phyloP scores from a whole-genome alignment of 495 filamentous ascomycete genomes.

The Bacidia gigantensis region DNA sequence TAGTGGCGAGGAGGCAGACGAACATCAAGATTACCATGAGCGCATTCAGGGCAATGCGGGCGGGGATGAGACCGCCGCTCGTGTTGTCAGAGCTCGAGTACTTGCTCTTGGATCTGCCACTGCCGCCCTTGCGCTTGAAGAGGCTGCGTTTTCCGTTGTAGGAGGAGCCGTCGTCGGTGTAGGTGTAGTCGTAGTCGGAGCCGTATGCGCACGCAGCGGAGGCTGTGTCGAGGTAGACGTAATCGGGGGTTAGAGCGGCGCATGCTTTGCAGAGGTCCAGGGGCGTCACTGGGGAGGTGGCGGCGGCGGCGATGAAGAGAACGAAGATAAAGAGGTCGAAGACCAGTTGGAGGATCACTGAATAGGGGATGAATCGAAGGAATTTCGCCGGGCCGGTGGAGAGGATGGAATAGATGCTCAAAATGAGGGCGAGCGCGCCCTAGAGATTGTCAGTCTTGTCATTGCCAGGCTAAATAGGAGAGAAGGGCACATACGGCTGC shows the following conservation, averaged over 20 bases:
- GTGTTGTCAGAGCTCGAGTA: neutral
- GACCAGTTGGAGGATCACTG: conserved; percentile 10
- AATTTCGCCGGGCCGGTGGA: conserved; percentile 9
- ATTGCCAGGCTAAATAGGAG: neutral
- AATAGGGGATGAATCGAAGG: conserved; percentile 13
- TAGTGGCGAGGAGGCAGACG: neutral
- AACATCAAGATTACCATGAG: conserved; percentile 11
- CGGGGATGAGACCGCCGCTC: conserved; percentile 3
- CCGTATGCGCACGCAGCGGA: conserved; percentile 1
- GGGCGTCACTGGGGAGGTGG: conserved; percentile 13
- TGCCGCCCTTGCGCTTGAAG: neutral
- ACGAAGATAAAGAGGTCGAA: conserved; percentile 16
- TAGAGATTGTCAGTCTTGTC: conserved; percentile 9
- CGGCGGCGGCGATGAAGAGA: conserved; percentile 16
- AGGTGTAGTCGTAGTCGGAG: neutral
- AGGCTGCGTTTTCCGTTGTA: conserved; percentile 1
- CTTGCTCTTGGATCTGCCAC: neutral
- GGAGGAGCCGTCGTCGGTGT: neutral
- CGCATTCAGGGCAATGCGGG: conserved; percentile 13
- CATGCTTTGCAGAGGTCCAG: conserved; percentile 16
- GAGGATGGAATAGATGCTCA: conserved; percentile 14
- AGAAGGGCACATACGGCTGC: conserved; percentile 11
- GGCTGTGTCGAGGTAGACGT: conserved; percentile 3
- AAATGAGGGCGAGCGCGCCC: conserved; percentile 14
- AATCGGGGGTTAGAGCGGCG: neutral